Conservation (phyloP, 164 flowering plant species). For the Tetrastigma voinierianum region DNA sequence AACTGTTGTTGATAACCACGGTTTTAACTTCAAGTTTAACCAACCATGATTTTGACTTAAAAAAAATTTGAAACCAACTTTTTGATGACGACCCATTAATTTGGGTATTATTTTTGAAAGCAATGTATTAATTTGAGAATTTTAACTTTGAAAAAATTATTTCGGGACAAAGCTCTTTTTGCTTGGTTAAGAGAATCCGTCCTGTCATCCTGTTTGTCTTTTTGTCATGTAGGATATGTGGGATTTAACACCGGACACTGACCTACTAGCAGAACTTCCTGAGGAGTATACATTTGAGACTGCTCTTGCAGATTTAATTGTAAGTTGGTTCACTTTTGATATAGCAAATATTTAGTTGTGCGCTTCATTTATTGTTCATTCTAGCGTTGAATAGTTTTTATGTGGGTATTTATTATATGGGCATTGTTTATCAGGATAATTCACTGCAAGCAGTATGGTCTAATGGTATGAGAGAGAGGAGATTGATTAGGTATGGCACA, state of each 20-base stretch:
- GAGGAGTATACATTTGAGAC: constrained; percentile 69
- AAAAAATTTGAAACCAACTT: no score
- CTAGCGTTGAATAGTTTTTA: not conserved
- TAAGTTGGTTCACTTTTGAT: constrained; percentile 27
- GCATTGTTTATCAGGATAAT: constrained; percentile 77
- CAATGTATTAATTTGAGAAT: no score
- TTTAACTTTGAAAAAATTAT: no score
- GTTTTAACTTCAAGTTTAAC: no score
- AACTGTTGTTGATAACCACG: no score
- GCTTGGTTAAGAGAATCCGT: not conserved
- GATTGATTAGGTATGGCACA: constrained; percentile 51
- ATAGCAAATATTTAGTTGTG: not conserved
- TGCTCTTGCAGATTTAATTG: constrained; percentile 85
- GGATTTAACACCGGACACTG: constrained; percentile 77
- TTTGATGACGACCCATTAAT: no score
- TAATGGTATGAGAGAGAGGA: constrained; percentile 34
- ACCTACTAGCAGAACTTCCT: constrained; percentile 57
- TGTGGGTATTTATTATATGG: not conserved
- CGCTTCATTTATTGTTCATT: not conserved
- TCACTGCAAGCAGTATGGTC: constrained; percentile 91
- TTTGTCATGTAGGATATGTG: constrained; percentile 64
- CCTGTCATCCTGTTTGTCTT: not conserved
- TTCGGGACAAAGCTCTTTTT: no score
- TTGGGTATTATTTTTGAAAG: no score
- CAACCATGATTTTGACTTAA: no score